Evolutionary conservation across 1,139 yeast genomes (phyloP).

Genomic region (Hyphopichia buzzinii): DNA sequence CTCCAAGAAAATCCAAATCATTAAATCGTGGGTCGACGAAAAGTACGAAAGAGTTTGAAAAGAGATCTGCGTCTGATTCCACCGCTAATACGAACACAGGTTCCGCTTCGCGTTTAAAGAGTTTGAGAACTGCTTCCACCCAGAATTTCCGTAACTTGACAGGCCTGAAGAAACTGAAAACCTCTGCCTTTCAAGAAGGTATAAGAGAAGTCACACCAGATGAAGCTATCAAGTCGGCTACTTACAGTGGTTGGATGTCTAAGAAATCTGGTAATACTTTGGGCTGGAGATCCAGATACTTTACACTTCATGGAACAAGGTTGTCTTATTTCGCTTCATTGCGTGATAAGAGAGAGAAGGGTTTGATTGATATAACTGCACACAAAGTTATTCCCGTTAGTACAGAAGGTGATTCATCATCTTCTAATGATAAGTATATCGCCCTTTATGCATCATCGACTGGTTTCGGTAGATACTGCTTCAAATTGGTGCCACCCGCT

Average conservation of each 20-base stretch:
- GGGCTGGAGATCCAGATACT: slow-evolving; percentile 91
- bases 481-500: slow-evolving; percentile 93
- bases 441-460: slow-evolving; percentile 90
- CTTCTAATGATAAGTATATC: slow-evolving; percentile 70
- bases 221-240: slow-evolving; percentile 75
- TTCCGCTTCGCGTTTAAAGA: slow-evolving; percentile 31
- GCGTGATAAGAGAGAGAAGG: slow-evolving; percentile 81
- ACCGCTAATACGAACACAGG: slow-evolving; percentile 8
- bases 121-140: slow-evolving; percentile 43
- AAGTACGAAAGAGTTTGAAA: slow-evolving; percentile 23
- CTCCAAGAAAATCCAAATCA: slow-evolving; percentile 39
- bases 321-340: slow-evolving; percentile 82
- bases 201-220: slow-evolving; percentile 72
- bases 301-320: slow-evolving; percentile 89
- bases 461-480: slow-evolving; percentile 89
- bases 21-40: slow-evolving; percentile 13
- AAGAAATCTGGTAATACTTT: slow-evolving; percentile 79
- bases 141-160: slow-evolving; percentile 44
- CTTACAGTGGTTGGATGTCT: slow-evolving; percentile 91
- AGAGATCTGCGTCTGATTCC: slow-evolving; percentile 34
- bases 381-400: slow-evolving; percentile 74
- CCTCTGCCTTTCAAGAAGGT: slow-evolving; percentile 95
- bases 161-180: slow-evolving; percentile 55
- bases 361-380: slow-evolving; percentile 91
- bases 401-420: slow-evolving; percentile 51